Conservation (phyloP, 129 eudicot genomes). For the sunflower (Helianthus annuus) region HanXRQr2.0-SUNRISE NC_035448.2:114981537-114982036, state of each 20-base stretch:
- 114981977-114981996: conserved; percentile 91
- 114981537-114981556: conserved; percentile 87
- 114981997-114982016: conserved; percentile 85
- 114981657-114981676: no score
- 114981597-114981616: neutral
- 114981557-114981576: conserved; percentile 97
- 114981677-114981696: no score
- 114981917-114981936: conserved; percentile 53
- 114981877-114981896: conserved; percentile 2
- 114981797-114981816: conserved; percentile 92
- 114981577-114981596: conserved; percentile 29
- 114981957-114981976: conserved; percentile 98
- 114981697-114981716: no score
- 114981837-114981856: conserved; percentile 89
- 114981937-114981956: conserved; percentile 99
- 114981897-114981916: neutral
- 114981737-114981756: neutral
- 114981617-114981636: no score
- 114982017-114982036: no score
- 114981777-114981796: conserved; percentile 90
- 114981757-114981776: conserved; percentile 48
- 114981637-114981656: no score
- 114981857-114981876: conserved; percentile 9
- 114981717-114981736: neutral
- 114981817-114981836: conserved; percentile 80